Base-by-base conservation (phyloP, 805 yeast genomes). In the Metschnikowia sp. region DNA sequence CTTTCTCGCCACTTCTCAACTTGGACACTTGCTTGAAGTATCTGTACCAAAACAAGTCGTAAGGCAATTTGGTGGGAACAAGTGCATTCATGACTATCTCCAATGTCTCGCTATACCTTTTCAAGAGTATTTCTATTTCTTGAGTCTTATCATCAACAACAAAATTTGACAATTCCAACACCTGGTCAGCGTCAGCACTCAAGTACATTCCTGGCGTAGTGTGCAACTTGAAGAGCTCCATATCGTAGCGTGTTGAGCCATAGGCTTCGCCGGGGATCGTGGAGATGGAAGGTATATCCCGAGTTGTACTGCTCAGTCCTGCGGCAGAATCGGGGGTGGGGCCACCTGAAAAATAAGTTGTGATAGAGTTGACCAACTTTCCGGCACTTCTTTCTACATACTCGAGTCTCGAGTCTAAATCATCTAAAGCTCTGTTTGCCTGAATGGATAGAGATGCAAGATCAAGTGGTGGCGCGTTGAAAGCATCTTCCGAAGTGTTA, bases 31-130 rank as follows among this genome's bases (percentile, higher is more conserved):
- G 70, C 45, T 68, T 72, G 65, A 81, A 85, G 65, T 88, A 90
- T 32, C 83, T 75, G 39, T 71, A 68, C 97, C 97, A 91, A 64
- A 91, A 91, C 40, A 71, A 70, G 26, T 76, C 69, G 56, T 83
- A 85, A 3, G 79, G 58, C 33, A 84, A 65, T 55, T 76, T 63
- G 8, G 74, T 77, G 0, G 96, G 96, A 2, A 90, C 96, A 8
- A 89, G 61, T 29, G 69, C 67, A 46, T 80, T 78, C 80, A 81
- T 80, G 35, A 86, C 64, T 31, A 67, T 67, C 26, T 72, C 67
- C 50, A 89, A 75, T 22, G 80, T 77, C 19, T 57, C 55, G 4
- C 79, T 73, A 53, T 81, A 76, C 44, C 68, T 60, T 15, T 69
- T 65, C 43, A 85, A 64, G 37, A 82, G 69, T 1, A 61, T 57